These are phyloP conservation scores for Coniferiporia weirii DNA, from an alignment of 1,284 basidiomycete genomes.

Conservation along the genomic window DNA sequence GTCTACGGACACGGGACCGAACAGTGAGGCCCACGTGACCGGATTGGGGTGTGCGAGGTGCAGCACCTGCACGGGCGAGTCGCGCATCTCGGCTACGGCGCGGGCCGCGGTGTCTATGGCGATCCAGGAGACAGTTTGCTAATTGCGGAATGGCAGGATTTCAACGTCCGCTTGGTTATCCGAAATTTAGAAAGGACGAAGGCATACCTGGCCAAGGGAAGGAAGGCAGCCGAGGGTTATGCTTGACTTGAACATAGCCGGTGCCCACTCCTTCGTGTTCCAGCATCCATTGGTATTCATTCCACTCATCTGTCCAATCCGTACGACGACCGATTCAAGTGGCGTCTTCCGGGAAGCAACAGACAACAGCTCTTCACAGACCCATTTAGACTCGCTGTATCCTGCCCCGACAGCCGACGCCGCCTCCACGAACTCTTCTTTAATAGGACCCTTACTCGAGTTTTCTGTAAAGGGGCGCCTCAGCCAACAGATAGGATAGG, in stretches of 20 bases:
- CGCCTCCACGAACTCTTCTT: constrained; percentile 23
- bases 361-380: constrained; percentile 28
- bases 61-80: constrained; percentile 18
- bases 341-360: constrained; percentile 22
- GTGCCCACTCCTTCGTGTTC: constrained; percentile 29
- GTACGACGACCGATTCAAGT: constrained; percentile 24
- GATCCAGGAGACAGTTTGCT: constrained; percentile 21
- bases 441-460: constrained; percentile 16
- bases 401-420: constrained; percentile 24
- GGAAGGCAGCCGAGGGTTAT: constrained; percentile 19
- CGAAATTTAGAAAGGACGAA: not conserved
- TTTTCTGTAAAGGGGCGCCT: constrained; percentile 17
- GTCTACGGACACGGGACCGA: constrained; percentile 19
- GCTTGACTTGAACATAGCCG: constrained; percentile 25
- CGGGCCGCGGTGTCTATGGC: constrained; percentile 22
- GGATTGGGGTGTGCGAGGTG: constrained; percentile 27
- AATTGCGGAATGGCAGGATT: no score
- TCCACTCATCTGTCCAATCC: constrained; percentile 24
- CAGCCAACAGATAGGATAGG: not conserved
- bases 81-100: constrained; percentile 19
- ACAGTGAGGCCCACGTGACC: constrained; percentile 23
- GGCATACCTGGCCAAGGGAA: constrained; percentile 11
- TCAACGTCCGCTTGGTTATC: no score
- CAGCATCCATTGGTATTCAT: constrained; percentile 26
- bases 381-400: constrained; percentile 34